Evolutionary conservation across 1,284 basidiomycete genomes (phyloP).

Genomic region (Cystobasidium pallidum): DNA sequence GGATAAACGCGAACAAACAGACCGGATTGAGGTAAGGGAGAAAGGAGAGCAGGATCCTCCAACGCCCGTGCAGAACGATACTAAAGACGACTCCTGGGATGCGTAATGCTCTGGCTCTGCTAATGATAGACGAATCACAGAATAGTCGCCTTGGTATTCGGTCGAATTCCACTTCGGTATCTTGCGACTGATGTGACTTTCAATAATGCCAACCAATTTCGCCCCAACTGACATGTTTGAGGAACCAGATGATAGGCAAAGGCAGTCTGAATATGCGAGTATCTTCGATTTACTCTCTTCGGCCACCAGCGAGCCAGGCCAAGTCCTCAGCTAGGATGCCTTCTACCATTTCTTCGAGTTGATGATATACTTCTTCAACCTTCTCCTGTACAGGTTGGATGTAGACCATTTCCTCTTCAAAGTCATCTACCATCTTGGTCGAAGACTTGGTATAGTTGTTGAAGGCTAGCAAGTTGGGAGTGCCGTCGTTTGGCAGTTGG

Average conservation of each 20-base stretch:
- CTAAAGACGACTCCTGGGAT: not conserved
- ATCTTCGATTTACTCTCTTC: constrained; percentile 15
- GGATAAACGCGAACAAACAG: not conserved
- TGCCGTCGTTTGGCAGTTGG: constrained; percentile 62
- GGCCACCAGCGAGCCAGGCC: constrained; percentile 27
- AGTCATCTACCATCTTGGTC: constrained; percentile 1
- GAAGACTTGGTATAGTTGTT: constrained; percentile 71
- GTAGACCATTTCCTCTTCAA: constrained; percentile 30
- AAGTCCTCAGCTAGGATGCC: constrained; percentile 34
- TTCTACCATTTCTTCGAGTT: constrained; percentile 40
- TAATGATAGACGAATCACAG: not conserved
- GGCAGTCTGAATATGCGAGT: not conserved
- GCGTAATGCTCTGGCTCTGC: not conserved
- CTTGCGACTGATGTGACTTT: too few relatives aligned
- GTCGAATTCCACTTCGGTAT: too few relatives aligned
- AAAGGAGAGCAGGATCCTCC: constrained; percentile 1
- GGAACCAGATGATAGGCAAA: too few relatives aligned
- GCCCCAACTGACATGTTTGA: too few relatives aligned
- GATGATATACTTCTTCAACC: constrained; percentile 20
- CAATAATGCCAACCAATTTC: too few relatives aligned
- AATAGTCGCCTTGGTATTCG: too few relatives aligned
- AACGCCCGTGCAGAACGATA: not conserved
- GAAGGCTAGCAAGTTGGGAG: constrained; percentile 74
- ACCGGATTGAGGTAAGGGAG: not conserved
- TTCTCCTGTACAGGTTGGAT: constrained; percentile 30